Conservation (phyloP, 1,284 basidiomycete genomes). For the Melampsora abietis-canadensis region DNA sequence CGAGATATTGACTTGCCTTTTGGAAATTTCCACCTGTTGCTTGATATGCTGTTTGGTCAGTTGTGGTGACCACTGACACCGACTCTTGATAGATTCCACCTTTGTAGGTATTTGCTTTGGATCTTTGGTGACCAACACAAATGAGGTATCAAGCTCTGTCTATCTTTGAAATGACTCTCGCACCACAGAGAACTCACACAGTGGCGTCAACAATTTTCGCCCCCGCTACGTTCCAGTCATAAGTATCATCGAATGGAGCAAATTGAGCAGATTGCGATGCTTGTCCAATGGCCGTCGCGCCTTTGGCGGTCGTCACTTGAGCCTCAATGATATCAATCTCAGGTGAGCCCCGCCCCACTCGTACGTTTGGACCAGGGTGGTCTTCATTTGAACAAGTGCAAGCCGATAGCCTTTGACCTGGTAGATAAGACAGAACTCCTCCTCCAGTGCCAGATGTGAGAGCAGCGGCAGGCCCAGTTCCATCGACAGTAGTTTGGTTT, state of each 20-base stretch:
- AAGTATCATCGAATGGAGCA: constrained; percentile 56
- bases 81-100: constrained; percentile 76
- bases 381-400: constrained; percentile 61
- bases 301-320: constrained; percentile 55
- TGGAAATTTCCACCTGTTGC: constrained; percentile 45
- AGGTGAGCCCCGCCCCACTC: constrained; percentile 61
- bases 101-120: constrained; percentile 66
- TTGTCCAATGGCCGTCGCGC: constrained; percentile 56
- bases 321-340: constrained; percentile 69
- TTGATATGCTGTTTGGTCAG: constrained; percentile 50
- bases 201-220: constrained; percentile 14
- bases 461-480: constrained; percentile 37
- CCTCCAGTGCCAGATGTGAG: constrained; percentile 30
- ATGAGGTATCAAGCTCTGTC: constrained; percentile 62
- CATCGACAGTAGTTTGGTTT: constrained; percentile 57
- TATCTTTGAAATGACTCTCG: no score
- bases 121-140: constrained; percentile 47
- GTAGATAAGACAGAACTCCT: constrained; percentile 49
- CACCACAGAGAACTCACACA: neutral
- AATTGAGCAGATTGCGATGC: constrained; percentile 75
- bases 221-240: constrained; percentile 18
- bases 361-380: constrained; percentile 63
- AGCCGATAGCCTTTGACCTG: constrained; percentile 59
- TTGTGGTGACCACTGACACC: constrained; percentile 48
- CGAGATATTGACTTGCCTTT: constrained; percentile 28